phyloP scores from a whole-genome alignment of 169 alveolate genomes.

The Theileria luwenshuni region DNA sequence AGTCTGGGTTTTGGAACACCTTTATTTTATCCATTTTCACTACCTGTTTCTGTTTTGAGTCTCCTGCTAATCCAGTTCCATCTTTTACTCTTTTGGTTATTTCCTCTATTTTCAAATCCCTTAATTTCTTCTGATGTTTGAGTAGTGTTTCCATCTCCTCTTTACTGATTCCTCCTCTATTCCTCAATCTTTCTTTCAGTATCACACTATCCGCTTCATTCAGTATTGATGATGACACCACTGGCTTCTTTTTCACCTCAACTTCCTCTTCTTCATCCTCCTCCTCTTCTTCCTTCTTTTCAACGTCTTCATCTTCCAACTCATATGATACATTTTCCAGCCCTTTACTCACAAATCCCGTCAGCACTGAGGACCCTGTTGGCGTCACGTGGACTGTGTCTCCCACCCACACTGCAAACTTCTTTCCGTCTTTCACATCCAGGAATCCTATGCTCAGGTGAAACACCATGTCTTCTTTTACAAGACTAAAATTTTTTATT shows the following conservation, averaged over 20 bases:
- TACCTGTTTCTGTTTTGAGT: slow-evolving; percentile 75
- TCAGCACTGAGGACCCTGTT: slow-evolving; percentile 73
- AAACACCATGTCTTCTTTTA: slow-evolving; percentile 81
- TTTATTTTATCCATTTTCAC: slow-evolving; percentile 83
- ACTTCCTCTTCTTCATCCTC: slow-evolving; percentile 16
- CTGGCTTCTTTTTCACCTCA: slow-evolving; percentile 66
- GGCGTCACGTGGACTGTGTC: slow-evolving; percentile 82
- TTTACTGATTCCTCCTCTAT: slow-evolving; percentile 69
- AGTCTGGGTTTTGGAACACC: slow-evolving; percentile 79
- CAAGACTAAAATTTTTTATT: not conserved
- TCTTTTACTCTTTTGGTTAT: slow-evolving; percentile 80
- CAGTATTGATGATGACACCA: slow-evolving; percentile 73
- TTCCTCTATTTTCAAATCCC: slow-evolving; percentile 83
- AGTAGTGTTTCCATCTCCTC: slow-evolving; percentile 72
- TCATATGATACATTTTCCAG: slow-evolving; percentile 82
- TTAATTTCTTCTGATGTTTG: slow-evolving; percentile 82
- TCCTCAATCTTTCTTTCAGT: slow-evolving; percentile 73
- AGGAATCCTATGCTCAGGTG: slow-evolving; percentile 83
- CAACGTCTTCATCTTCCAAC: slow-evolving; percentile 77
- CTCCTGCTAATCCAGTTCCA: slow-evolving; percentile 77
- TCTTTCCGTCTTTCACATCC: slow-evolving; percentile 68
- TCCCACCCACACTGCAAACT: slow-evolving; percentile 87
- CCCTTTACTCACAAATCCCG: slow-evolving; percentile 77
- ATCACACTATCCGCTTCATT: slow-evolving; percentile 78
- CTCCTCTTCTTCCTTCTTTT: slow-evolving; percentile 52